Evolutionary conservation across 2,329 filamentous ascomycete genomes (phyloP).

Genomic region (Xylariales sp.): DNA sequence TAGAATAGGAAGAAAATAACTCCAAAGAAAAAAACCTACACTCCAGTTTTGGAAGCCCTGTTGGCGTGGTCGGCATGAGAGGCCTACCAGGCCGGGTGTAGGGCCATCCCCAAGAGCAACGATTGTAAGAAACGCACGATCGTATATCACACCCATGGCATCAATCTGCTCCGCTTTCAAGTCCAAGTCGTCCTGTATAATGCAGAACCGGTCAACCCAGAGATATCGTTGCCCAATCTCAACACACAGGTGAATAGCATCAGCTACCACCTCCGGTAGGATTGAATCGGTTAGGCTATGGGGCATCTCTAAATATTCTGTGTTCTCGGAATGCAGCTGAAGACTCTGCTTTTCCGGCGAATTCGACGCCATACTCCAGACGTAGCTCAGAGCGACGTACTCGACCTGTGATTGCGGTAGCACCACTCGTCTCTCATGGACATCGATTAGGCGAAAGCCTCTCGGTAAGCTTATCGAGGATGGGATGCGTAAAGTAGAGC

Average conservation of each 20-base stretch:
- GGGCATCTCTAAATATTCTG: constrained; percentile 1
- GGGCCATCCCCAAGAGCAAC: constrained; percentile 21
- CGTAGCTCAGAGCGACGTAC: constrained; percentile 28
- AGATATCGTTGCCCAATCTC: constrained; percentile 28
- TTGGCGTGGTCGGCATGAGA: constrained; percentile 14
- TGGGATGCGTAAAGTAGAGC: constrained; percentile 12
- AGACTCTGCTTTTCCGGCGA: constrained; percentile 20
- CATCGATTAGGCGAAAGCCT: constrained; percentile 27
- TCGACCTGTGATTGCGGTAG: constrained; percentile 4
- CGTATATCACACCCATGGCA: constrained; percentile 29
- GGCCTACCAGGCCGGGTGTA: constrained; percentile 17
- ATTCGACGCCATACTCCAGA: constrained; percentile 20
- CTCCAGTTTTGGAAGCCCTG: constrained; percentile 6
- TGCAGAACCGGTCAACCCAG: constrained; percentile 30
- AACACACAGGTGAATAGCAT: constrained; percentile 24
- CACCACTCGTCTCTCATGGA: constrained; percentile 15
- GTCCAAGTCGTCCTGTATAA: constrained; percentile 27
- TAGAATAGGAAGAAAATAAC: not conserved
- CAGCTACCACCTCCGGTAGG: constrained; percentile 21
- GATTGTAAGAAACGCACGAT: constrained; percentile 22
- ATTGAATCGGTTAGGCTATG: constrained; percentile 7
- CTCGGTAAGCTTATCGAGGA: not conserved
- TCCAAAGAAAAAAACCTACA: constrained; percentile 4
- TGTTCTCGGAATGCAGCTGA: constrained; percentile 14
- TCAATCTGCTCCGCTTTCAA: constrained; percentile 24